Evolutionary conservation across 106 monocot species (phyloP), one percentile per base, ranked within the genome.

Genomic region (Allium sativum): DNA sequence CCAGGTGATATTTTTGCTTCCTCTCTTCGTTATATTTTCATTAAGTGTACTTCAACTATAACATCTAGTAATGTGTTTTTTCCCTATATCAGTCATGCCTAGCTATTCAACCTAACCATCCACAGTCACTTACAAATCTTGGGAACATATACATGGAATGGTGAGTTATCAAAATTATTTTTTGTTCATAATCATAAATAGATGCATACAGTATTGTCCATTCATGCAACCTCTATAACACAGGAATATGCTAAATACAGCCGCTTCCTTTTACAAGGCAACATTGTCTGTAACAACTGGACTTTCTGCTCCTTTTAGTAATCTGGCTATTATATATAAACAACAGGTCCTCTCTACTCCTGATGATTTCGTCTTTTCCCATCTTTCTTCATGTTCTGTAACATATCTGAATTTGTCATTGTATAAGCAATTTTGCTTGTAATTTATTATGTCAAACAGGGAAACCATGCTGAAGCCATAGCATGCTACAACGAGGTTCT

Each of bases 401-500:
- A 31, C 5, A 31, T 31, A 31, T 31, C 31, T 31, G 31, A 31
- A 31, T 31, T 31, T 31, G 31, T 31, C 5, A 0, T 5, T 31
- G 5, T 31, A 31, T 5, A 31, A 31, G 1, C 31, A 31, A 31
- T 1, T 31, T 31, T 31, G 31, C 31, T 31, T 31, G 31, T 31
- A 31, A 31, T 19, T 54, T 53, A 19, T 44, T 12, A 66, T 55
- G 18, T 52, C 40, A 54, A 21, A 45, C 77, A 95, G 95, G 95
- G 95, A 55, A 95, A 90, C 67, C 83, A 90, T 67, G 62, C 75
- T 63, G 95, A 95, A 52, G 90, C 90, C 55, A 90, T 95, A 69
- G 62, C 84, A 65, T 95, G 95, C 54, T 95, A 95, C 50, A 95
- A 87, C 68, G 95, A 95, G 72, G 95, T 95, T 46, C 87, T 95